Evolutionary conservation across 78 protist species (phyloP), one percentile per base, ranked within the genome.

Genomic region (Bodo saltans): DNA sequence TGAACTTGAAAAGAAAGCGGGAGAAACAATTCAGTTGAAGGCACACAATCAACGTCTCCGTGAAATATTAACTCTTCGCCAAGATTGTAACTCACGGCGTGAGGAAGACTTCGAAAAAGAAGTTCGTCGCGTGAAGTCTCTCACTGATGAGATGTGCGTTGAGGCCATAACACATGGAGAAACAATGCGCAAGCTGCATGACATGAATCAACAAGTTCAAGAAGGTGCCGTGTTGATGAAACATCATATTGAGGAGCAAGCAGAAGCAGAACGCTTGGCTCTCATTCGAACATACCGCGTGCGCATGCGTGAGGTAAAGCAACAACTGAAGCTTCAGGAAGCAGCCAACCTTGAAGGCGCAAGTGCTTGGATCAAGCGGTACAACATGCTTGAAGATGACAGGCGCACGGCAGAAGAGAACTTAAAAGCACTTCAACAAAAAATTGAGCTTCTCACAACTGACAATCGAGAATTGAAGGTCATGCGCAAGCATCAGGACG

Each of bases 251-350:
- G 74, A 79, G 21, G 23, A 52, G 28, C 12, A 52, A 32, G 70
- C 72, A 42, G 74, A 79, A 47, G 70, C 42, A 29, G 74, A 79
- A 12, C 17, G 37, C 12, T 2, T 68, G 70, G 42, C 21, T 47
- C 68, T 79, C 32, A 39, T 68, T 1, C 72, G 84, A 34, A 34
- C 27, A 28, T 79, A 41, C 84, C 84, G 84, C 17, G 84, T 68
- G 68, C 27, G n/a, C 37, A 23, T 79, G 84, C 84, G 37, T 12
- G 84, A 79, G 37, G 32, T 79, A 30, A 68, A 79, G 42, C 69
- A 79, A 32, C 68, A 79, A 12, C 74, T 79, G 30, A 12, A 40
- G 23, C 73, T 67, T 21, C 60, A 79, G 30, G 25, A 40, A 32
- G 73, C 47, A 47, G 1, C 38, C 30, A 52, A 79, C 84, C 23